A percentile compares a stretch with the other conserved stretches of the same genome.
Evolutionary conservation across 148 eudicot genomes (phyloP).

Genomic region (Amaranthus palmeri): DNA sequence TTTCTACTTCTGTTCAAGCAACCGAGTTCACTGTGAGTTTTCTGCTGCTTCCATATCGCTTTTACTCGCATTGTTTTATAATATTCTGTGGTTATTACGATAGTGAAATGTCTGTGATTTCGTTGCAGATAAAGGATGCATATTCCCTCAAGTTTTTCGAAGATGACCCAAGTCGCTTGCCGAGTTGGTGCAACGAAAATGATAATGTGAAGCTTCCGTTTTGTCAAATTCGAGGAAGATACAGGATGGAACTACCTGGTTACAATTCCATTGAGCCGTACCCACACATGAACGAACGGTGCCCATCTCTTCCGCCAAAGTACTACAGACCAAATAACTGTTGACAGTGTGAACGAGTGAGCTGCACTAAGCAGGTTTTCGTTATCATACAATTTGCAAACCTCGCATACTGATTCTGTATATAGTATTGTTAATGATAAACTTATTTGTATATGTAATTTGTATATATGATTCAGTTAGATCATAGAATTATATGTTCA

Average conservation of each 20-base stretch:
- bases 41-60: not conserved
- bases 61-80: not conserved
- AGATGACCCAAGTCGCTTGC: constrained; percentile 66
- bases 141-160: constrained; percentile 80
- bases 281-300: constrained; percentile 79
- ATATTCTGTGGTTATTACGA: not conserved
- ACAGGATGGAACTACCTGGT: constrained; percentile 86
- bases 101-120: not conserved
- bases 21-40: constrained; percentile 87
- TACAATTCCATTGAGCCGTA: constrained; percentile 77
- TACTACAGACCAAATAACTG: constrained; percentile 57
- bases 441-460: not conserved
- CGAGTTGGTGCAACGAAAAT: constrained; percentile 87
- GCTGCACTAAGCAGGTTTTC: not conserved
- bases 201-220: constrained; percentile 71
- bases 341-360: constrained; percentile 23
- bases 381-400: not conserved
- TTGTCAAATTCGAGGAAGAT: constrained; percentile 89
- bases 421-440: constrained; percentile 1
- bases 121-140: constrained; percentile 86
- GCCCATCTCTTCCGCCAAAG: constrained; percentile 82
- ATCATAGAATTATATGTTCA: not conserved
- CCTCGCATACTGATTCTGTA: constrained; percentile 4
- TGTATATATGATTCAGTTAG: constrained; percentile 13
- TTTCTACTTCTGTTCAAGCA: constrained; percentile 69